Evolutionary conservation across 1,284 basidiomycete genomes (phyloP).

Genomic region (Microbotryomycetes sp.): DNA sequence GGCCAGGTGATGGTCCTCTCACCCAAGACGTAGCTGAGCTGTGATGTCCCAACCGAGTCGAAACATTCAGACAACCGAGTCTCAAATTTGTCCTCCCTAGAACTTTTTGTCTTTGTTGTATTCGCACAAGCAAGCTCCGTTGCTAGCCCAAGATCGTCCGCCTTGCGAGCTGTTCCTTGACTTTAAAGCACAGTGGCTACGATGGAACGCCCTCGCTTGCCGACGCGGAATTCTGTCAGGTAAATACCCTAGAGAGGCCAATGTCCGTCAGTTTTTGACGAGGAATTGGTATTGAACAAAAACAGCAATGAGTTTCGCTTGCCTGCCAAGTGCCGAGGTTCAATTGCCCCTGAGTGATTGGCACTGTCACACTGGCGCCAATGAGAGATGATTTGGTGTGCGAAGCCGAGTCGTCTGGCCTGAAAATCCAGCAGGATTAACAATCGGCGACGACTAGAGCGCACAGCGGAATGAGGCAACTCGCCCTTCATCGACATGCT

Average conservation of each 20-base stretch:
- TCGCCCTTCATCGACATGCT: constrained; percentile 40
- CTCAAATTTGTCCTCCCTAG: not conserved
- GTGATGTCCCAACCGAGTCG: too few species aligned
- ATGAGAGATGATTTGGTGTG: constrained; percentile 42
- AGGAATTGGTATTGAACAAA: not conserved
- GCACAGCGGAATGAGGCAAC: not conserved
- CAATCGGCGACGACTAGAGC: not conserved
- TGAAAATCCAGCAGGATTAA: not conserved
- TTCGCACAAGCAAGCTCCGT: not conserved
- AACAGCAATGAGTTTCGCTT: too few species aligned
- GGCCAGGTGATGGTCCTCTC: not conserved
- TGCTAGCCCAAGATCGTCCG: not conserved
- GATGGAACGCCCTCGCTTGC: not conserved
- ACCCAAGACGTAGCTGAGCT: too few species aligned
- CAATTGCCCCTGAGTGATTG: constrained; percentile 36
- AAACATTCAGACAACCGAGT: too few species aligned
- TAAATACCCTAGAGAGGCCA: too few species aligned
- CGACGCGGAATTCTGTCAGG: not conserved
- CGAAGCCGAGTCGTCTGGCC: constrained; percentile 37
- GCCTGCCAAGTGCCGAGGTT: constrained; percentile 22
- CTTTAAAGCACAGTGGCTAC: not conserved
- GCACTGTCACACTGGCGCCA: constrained; percentile 39
- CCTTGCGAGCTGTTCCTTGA: too few species aligned
- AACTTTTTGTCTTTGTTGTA: not conserved
- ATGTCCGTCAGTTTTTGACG: not conserved